phyloP scores from a whole-genome alignment of 352 stramenopile species.

The Globisporangium nagaii region DNA sequence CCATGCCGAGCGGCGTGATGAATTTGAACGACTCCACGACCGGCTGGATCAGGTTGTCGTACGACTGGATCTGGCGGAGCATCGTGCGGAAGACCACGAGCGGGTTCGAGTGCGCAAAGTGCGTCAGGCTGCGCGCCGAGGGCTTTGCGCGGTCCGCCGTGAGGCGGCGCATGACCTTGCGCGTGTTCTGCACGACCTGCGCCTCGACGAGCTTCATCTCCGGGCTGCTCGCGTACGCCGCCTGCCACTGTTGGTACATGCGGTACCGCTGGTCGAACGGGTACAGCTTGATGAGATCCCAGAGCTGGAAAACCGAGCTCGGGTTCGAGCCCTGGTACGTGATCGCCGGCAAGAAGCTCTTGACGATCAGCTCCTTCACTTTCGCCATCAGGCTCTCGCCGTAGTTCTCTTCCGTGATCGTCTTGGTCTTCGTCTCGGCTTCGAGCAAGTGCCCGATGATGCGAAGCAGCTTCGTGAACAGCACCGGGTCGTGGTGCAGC shows the following conservation, averaged over 20 bases:
- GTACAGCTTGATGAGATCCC: conserved; percentile 75
- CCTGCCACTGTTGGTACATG: conserved; percentile 78
- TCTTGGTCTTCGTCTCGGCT: conserved; percentile 18
- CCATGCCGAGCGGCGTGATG: conserved; percentile 90
- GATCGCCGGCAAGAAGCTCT: conserved; percentile 67
- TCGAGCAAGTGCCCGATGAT: conserved; percentile 53
- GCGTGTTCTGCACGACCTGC: conserved; percentile 59
- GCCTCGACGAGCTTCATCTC: conserved; percentile 68
- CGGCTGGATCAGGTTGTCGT: conserved; percentile 95
- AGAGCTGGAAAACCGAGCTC: conserved; percentile 72
- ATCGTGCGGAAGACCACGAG: conserved; percentile 93
- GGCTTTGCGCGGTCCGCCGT: conserved; percentile 77
- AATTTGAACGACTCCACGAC: conserved; percentile 96
- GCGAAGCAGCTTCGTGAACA: conserved; percentile 72
- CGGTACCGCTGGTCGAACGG: conserved; percentile 76
- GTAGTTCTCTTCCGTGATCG: not conserved
- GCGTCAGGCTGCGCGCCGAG: conserved; percentile 70
- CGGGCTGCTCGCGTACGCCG: conserved; percentile 45
- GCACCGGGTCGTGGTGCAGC: conserved; percentile 59
- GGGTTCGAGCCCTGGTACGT: conserved; percentile 74
- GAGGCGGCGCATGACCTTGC: conserved; percentile 74
- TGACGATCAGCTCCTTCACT: conserved; percentile 49
- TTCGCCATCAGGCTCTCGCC: conserved; percentile 16
- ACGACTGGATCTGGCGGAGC: conserved; percentile 94
- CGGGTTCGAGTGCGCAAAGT: conserved; percentile 91